Conservation (phyloP, 345 rosid species). For the Eucalyptus grandis region DNA sequence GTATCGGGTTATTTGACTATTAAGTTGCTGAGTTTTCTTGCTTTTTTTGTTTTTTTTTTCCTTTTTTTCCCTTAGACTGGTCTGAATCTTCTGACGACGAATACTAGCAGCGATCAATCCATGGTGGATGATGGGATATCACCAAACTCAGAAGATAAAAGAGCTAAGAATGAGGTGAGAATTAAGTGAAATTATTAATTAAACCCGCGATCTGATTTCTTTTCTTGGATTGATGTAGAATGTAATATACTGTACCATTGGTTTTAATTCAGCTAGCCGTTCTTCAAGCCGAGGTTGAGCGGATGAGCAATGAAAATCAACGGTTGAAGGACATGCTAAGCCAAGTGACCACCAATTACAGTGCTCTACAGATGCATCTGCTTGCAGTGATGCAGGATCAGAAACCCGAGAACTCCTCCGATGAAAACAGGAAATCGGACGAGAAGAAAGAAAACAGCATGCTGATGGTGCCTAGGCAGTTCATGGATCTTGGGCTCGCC, state of each 20-base stretch:
- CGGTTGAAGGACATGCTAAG: constrained; percentile 19
- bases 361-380: constrained; percentile 30
- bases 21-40: not conserved
- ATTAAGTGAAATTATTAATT: not conserved
- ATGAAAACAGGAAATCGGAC: not conserved
- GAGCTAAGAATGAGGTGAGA: constrained; percentile 36
- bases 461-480: constrained; percentile 21
- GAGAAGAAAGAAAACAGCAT: constrained; percentile 8
- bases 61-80: constrained; percentile 30
- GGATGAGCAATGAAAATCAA: constrained; percentile 40
- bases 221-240: not conserved
- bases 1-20: not conserved
- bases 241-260: not conserved
- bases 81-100: constrained; percentile 45
- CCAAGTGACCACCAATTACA: constrained; percentile 35
- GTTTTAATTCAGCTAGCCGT: constrained; percentile 16
- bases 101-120: constrained; percentile 53
- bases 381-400: constrained; percentile 14
- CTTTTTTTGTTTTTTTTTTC: not conserved
- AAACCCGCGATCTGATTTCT: not conserved
- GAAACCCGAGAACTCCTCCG: not conserved
- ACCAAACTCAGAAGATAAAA: constrained; percentile 30
- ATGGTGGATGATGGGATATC: constrained; percentile 52
- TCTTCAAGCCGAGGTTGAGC: constrained; percentile 35
- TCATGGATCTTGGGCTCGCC: constrained; percentile 42